Evolutionary conservation across 805 yeast species (phyloP), one percentile per base, ranked within the genome.

Genomic region (Starmerella stellata): DNA sequence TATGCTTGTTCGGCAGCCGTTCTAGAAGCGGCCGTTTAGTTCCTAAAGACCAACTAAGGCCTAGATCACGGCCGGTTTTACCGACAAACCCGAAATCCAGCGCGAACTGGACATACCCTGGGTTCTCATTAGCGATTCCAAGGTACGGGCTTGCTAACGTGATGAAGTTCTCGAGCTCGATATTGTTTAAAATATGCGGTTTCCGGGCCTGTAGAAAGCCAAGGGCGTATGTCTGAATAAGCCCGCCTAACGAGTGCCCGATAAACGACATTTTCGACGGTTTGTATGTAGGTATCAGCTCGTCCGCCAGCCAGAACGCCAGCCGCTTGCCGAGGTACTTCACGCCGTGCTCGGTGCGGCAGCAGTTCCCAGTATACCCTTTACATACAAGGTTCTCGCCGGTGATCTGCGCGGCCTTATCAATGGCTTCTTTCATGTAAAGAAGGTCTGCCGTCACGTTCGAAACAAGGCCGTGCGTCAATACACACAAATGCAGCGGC

Each of bases 191-290:
- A 47, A 83, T 72, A 49, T 71, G 67, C 0, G 94, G 92, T 43
- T 74, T 65, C 41, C 70, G 54, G 7, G 60, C 54, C 13, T 65
- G 68, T 18, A 90, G 67, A 53, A 82, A 78, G 2, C 87, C 90
- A 30, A 90, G 64, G 1, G 96, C 93, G 65, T 79, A 87, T 0
- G 93, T 73, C 59, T 87, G 95, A 8, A 78, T 78, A 15, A 80
- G 70, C 0, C 98, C 98, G 15, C 98, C 98, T 20, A 90, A 61
- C 0, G 96, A 87, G 57, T 90, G 98, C 1, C 90, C 93, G 17
- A 90, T 63, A 51, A 90, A 85, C 2, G 96, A 87, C 4, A 87
- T 72, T 49, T 72, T 72, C 11, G 58, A 56, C 5, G 81, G 72
- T 4, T 61, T 50, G 11, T 53, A 45, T 4, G 58, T 55, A 4